Evolutionary conservation across 1,284 basidiomycete genomes (phyloP).

Genomic region (Rhodotorula sp.): DNA sequence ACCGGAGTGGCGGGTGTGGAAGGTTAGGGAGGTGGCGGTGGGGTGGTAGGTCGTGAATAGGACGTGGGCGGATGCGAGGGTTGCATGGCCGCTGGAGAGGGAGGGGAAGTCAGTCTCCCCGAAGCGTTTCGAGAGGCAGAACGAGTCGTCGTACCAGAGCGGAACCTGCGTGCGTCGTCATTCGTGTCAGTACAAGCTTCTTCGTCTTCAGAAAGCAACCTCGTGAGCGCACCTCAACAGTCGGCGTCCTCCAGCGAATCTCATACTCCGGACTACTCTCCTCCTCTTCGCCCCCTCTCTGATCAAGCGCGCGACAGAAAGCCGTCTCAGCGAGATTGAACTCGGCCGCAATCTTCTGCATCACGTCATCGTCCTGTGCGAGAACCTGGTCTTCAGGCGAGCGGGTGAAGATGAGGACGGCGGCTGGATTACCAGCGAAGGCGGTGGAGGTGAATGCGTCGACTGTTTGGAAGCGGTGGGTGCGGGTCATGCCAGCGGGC

Average conservation of each 20-base stretch:
- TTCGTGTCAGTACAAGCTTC: background rate
- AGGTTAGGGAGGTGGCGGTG: constrained; percentile 48
- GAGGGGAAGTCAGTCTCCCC: background rate
- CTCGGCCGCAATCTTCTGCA: constrained; percentile 52
- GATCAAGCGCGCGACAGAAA: constrained; percentile 46
- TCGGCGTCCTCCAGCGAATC: constrained; percentile 34
- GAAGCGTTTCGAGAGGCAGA: background rate
- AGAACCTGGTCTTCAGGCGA: constrained; percentile 23
- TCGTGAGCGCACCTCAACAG: background rate
- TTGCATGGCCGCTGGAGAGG: constrained; percentile 55
- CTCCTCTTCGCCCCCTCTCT: background rate
- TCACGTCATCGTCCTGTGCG: constrained; percentile 21
- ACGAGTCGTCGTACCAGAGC: constrained; percentile 19
- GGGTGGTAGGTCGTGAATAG: constrained; percentile 49
- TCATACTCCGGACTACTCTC: constrained; percentile 11
- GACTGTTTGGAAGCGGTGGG: constrained; percentile 48
- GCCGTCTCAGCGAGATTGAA: constrained; percentile 56
- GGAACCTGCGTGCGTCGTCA: constrained; percentile 2
- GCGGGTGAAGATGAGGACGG: constrained; percentile 51
- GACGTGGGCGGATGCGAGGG: constrained; percentile 53
- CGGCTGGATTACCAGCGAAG: constrained; percentile 59
- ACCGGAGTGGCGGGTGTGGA: constrained; percentile 46
- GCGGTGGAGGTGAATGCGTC: constrained; percentile 56
- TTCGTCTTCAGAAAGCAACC: too few species aligned
- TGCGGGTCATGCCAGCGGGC: background rate